Percentiles rank a stretch among this genome's conserved stretches.
Evolutionary conservation across 495 filamentous ascomycete genomes (phyloP).

Genomic region (Xylaria venustula): DNA sequence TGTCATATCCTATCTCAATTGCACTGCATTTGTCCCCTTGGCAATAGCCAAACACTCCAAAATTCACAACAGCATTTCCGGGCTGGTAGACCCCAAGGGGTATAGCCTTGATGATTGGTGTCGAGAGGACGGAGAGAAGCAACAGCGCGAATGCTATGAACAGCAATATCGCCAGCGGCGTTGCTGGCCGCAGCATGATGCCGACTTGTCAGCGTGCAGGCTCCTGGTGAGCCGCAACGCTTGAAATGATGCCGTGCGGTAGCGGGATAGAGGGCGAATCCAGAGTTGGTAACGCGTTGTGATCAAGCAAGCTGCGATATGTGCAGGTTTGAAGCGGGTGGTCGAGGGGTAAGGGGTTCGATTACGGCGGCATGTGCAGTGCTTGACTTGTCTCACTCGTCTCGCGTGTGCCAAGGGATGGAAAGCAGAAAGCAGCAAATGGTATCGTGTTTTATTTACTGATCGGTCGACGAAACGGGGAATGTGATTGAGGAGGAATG

Average conservation of each 20-base stretch:
- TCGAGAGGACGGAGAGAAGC: slow-evolving; percentile 85
- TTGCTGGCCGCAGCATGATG: slow-evolving; percentile 81
- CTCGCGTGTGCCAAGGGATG: too few relatives aligned
- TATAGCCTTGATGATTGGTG: slow-evolving; percentile 83
- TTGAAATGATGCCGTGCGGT: neutral
- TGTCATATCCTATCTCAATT: slow-evolving; percentile 83
- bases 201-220: slow-evolving; percentile 26
- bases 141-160: slow-evolving; percentile 82
- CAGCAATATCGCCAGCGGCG: slow-evolving; percentile 83
- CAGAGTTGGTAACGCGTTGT: neutral
- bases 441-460: neutral
- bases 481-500: neutral
- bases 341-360: neutral
- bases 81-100: slow-evolving; percentile 74
- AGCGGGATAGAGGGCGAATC: neutral
- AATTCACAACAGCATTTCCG: slow-evolving; percentile 51
- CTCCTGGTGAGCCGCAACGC: slow-evolving; percentile 26
- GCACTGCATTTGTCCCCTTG: slow-evolving; percentile 58
- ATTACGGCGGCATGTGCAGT: slow-evolving; percentile 6
- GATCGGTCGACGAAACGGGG: neutral
- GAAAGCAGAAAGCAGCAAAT: neutral
- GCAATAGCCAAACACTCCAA: slow-evolving; percentile 95
- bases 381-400: neutral
- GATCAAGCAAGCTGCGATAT: neutral
- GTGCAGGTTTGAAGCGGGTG: neutral